phyloP scores from a whole-genome alignment of 139 green algal species.

The Astrephomene gubernaculifera region DNA sequence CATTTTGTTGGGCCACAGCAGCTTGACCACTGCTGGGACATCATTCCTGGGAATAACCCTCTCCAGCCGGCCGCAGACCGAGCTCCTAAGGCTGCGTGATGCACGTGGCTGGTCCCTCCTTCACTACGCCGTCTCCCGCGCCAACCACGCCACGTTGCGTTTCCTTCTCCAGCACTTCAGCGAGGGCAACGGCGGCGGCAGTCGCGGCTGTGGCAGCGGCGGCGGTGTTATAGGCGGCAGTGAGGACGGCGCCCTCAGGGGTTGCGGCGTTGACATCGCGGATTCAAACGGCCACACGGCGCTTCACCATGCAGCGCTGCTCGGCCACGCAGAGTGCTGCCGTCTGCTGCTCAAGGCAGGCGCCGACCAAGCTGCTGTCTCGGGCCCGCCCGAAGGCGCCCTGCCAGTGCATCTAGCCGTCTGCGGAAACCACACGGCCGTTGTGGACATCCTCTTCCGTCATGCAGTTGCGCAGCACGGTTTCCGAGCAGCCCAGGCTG shows the following conservation, averaged over 20 bases:
- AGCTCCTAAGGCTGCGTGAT: constrained; percentile 15
- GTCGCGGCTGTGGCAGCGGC: neutral
- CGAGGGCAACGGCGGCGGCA: neutral
- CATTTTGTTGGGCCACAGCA: neutral
- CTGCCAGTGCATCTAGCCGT: constrained; percentile 34
- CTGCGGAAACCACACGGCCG: constrained; percentile 12
- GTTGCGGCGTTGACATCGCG: neutral
- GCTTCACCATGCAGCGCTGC: neutral
- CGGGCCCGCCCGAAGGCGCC: constrained; percentile 4
- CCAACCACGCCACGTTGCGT: constrained; percentile 4
- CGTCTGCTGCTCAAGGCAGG: constrained; percentile 26
- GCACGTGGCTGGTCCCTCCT: constrained; percentile 17
- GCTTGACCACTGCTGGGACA: neutral
- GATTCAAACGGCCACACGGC: neutral
- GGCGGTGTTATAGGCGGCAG: neutral
- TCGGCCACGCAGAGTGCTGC: constrained; percentile 23
- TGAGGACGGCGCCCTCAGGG: too few species aligned
- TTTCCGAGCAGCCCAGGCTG: constrained; percentile 19
- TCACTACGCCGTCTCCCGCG: constrained; percentile 11
- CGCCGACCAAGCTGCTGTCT: neutral
- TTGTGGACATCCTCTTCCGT: constrained; percentile 13
- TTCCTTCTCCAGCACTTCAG: constrained; percentile 11
- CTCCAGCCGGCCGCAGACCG: neutral
- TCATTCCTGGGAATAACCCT: constrained; percentile 31
- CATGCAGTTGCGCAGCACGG: neutral